phyloP scores from a whole-genome alignment of 192 early-diverging fungal species.

The Bifiguratus adelaidae region DNA sequence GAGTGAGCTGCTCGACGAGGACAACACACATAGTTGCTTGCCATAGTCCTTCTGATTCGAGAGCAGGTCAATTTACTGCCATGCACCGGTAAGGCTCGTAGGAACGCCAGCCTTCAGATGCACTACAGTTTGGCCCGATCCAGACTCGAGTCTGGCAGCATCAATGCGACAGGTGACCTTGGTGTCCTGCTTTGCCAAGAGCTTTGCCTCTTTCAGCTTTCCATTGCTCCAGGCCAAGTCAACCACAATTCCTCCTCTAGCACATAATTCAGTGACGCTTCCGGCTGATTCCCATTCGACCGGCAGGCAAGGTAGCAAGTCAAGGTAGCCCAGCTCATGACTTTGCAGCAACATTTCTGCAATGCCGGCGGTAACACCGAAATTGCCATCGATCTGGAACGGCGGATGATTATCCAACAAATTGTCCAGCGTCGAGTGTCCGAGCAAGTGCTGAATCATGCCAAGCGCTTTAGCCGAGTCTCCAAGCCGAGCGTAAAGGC shows the following conservation, averaged over 20 bases:
- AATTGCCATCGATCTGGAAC: slow-evolving; percentile 3
- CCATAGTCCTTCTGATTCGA: too few relatives aligned
- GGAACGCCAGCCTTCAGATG: too few relatives aligned
- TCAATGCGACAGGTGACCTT: too few relatives aligned
- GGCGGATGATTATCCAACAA: neutral
- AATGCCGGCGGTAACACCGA: neutral
- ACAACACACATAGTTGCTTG: too few relatives aligned
- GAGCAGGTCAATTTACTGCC: too few relatives aligned
- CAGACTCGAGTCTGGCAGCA: too few relatives aligned
- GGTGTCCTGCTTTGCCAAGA: too few relatives aligned
- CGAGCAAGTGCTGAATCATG: neutral
- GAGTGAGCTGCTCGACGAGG: too few relatives aligned
- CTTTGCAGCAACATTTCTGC: neutral
- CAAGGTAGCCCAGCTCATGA: neutral
- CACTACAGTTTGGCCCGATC: too few relatives aligned
- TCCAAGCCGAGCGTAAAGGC: neutral
- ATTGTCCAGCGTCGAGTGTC: neutral
- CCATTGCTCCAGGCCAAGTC: neutral
- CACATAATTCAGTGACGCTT: neutral
- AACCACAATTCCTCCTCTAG: neutral
- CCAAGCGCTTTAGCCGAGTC: neutral
- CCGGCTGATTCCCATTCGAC: neutral
- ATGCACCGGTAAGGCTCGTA: too few relatives aligned
- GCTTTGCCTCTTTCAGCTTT: neutral
- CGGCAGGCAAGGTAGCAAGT: neutral